These are phyloP conservation scores for Tricholoma saponaceum DNA, from an alignment of 768 basidiomycete genomes.

Conservation along the genomic window DNA sequence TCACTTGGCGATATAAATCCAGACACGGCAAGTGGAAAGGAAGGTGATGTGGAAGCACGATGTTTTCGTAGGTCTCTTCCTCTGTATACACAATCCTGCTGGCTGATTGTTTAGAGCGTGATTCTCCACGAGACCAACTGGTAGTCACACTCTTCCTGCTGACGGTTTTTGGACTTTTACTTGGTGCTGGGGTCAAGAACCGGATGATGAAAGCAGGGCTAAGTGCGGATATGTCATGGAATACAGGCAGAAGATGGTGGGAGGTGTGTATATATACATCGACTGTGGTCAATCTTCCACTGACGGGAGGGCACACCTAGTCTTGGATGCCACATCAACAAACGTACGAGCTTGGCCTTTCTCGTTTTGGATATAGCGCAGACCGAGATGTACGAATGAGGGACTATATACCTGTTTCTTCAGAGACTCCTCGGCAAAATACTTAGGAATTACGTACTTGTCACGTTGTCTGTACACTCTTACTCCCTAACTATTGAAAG, in stretches of 20 bases:
- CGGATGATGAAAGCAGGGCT: constrained; percentile 79
- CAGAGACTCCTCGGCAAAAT: constrained; percentile 16
- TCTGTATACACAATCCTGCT: constrained; percentile 3
- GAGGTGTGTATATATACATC: constrained; percentile 51
- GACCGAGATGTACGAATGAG: constrained; percentile 31
- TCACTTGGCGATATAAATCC: constrained; percentile 84
- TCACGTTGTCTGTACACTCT: neutral
- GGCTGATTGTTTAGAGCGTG: constrained; percentile 59
- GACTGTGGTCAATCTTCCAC: constrained; percentile 1
- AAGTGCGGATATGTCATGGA: constrained; percentile 60
- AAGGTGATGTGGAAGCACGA: constrained; percentile 92
- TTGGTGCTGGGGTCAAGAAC: constrained; percentile 81
- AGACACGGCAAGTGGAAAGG: constrained; percentile 91
- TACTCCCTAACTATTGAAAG: no score
- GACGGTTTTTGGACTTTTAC: constrained; percentile 79
- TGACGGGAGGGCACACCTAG: constrained; percentile 24
- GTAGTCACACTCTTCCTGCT: constrained; percentile 90
- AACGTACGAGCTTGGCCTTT: constrained; percentile 39
- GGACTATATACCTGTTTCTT: constrained; percentile 43
- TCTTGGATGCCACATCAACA: constrained; percentile 55
- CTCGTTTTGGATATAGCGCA: constrained; percentile 44
- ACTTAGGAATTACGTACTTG: neutral
- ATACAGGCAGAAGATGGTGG: constrained; percentile 72
- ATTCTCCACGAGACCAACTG: constrained; percentile 92
- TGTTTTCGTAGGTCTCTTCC: constrained; percentile 75